Conservation (phyloP, 805 yeast species). For the Cyberlindnera lachancei region DNA sequence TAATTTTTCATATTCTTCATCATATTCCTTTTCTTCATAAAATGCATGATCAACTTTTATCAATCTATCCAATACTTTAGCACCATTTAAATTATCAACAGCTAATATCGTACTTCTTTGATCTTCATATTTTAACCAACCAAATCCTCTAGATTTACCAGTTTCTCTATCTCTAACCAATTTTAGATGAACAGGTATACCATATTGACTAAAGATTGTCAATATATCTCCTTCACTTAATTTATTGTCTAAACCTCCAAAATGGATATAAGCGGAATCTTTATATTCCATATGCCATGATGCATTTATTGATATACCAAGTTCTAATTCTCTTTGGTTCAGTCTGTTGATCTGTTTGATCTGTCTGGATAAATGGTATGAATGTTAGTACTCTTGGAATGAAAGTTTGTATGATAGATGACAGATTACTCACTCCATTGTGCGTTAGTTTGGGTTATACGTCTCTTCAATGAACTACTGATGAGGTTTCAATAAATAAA, state of each 20-base stretch:
- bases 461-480: not conserved
- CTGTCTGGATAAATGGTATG: conserved; percentile 3
- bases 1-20: conserved; percentile 37
- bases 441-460: not conserved
- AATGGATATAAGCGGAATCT: conserved; percentile 67
- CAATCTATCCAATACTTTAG: conserved; percentile 39
- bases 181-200: conserved; percentile 72
- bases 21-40: conserved; percentile 47
- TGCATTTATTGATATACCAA: conserved; percentile 47
- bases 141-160: conserved; percentile 69
- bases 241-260: conserved; percentile 63
- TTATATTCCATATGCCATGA: conserved; percentile 89
- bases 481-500: too few species aligned
- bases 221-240: conserved; percentile 71
- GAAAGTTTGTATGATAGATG: too few species aligned
- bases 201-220: conserved; percentile 80
- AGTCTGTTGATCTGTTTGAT: conserved; percentile 38
- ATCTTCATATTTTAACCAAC: conserved; percentile 76
- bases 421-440: not conserved
- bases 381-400: conserved; percentile 1
- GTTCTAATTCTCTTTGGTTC: conserved; percentile 61
- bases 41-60: conserved; percentile 68
- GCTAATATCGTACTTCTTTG: conserved; percentile 77
- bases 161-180: conserved; percentile 58
- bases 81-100: conserved; percentile 81